These are phyloP conservation scores for Aspergillus fructus DNA, from an alignment of 2,329 filamentous ascomycete species.

Conservation along the genomic window DNA sequence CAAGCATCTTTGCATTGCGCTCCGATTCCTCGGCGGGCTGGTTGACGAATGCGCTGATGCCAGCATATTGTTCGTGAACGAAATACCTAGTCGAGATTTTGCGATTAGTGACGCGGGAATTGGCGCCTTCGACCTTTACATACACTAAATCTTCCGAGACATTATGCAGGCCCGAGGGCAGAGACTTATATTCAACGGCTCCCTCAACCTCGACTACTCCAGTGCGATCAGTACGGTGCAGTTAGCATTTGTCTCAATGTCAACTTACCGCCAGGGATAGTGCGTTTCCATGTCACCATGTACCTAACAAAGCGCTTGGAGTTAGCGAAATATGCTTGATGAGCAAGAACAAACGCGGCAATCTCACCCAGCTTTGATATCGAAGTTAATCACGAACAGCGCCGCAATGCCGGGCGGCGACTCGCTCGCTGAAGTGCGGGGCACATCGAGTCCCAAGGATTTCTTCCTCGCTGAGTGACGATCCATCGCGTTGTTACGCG, in stretches of 20 bases:
- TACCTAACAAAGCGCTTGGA: constrained; percentile 48
- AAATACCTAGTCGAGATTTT: constrained; percentile 71
- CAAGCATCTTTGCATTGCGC: constrained; percentile 88
- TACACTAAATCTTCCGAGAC: constrained; percentile 77
- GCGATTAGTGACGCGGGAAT: constrained; percentile 11
- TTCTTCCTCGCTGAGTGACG: constrained; percentile 29
- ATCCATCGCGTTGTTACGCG: constrained; percentile 26
- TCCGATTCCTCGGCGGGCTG: constrained; percentile 73
- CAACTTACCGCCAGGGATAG: constrained; percentile 62
- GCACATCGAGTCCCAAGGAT: constrained; percentile 35
- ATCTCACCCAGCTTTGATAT: constrained; percentile 80
- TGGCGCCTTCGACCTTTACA: constrained; percentile 8
- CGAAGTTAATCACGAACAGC: constrained; percentile 86
- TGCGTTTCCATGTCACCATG: constrained; percentile 84
- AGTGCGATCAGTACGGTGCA: background rate
- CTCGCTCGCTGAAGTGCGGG: constrained; percentile 31
- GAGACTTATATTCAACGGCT: constrained; percentile 90
- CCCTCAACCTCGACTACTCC: constrained; percentile 66
- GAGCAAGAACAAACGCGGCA: background rate
- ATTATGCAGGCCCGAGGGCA: constrained; percentile 89
- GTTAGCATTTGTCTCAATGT: background rate
- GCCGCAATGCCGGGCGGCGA: constrained; percentile 62
- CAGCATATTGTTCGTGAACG: constrained; percentile 78
- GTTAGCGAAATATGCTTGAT: constrained; percentile 3
- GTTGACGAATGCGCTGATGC: constrained; percentile 89